Evolutionary conservation across 2,329 filamentous ascomycete species (phyloP), one percentile per base, ranked within the genome.

Genomic region (Venturia asperata): DNA sequence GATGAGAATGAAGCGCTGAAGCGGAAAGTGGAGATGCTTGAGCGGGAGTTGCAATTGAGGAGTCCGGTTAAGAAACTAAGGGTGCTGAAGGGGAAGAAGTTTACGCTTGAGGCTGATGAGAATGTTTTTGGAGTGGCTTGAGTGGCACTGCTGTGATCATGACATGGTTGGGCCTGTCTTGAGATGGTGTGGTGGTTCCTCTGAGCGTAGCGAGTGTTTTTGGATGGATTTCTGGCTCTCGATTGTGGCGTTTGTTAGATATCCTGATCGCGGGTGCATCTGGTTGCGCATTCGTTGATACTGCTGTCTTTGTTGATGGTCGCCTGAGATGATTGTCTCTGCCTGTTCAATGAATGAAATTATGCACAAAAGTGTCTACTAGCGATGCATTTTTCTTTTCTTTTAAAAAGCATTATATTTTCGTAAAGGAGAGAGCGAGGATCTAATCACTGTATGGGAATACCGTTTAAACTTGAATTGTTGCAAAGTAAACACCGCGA

Each of bases 21-120:
- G 66, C 72, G 73, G 58, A 76, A 70, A 68, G 61, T 81, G 56
- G 76, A 77, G 67, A 70, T 65, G 21, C 67, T 74, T 56, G 77
- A 80, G 71, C 69, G 78, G 24, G 77, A 79, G 68, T 74, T 71
- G 64, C 71, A 71, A 66, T 67, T 66, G 55, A 67, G 70, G 45
- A 74, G 73, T 66, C 79, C 79, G 39, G 75, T 77, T 21, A 80
- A 79, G 74, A 81, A 79, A 73, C 77, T 80, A 74, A 73, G 79
- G 67, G 77, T 80, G 62, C 69, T 82, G 42, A 82, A 82, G 74
- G 74, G 75, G 63, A 79, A 78, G 72, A 78, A 75, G 72, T 82
- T 79, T 78, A 75, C 77, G 62, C 73, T 75, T 68, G 74, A 67
- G 64, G 30, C 30, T 13, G 63, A 47, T 39, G 64, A 65, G 42